Conservation (phyloP, 257 asterid genomes). For the Nicotiana paniculata region DNA sequence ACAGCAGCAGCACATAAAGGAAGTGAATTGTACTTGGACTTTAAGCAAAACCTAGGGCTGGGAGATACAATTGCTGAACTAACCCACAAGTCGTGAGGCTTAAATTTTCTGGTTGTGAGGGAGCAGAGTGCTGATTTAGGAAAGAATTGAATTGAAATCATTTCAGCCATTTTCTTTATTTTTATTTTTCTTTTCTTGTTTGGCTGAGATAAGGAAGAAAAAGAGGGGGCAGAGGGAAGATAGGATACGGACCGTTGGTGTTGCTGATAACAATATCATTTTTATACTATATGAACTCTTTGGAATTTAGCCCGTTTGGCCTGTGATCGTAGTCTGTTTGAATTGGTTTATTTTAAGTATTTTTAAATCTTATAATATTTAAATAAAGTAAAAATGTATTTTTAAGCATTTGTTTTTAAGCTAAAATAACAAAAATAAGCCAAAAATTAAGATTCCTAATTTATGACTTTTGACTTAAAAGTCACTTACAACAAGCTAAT, state of each 20-base stretch:
- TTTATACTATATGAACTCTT: too few relatives aligned
- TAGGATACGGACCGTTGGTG: neutral
- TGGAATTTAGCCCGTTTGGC: too few relatives aligned
- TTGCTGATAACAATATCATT: neutral
- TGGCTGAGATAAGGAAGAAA: neutral
- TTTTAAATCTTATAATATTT: too few relatives aligned
- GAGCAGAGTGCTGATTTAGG: neutral
- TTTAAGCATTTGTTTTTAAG: too few relatives aligned
- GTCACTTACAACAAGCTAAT: too few relatives aligned
- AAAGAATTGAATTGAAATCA: neutral
- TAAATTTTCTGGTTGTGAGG: neutral
- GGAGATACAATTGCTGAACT: neutral
- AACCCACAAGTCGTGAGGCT: neutral
- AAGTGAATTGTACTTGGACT: neutral
- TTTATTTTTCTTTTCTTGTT: neutral
- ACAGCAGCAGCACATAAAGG: constrained; percentile 1
- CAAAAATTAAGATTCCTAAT: too few relatives aligned
- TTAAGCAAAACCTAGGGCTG: neutral
- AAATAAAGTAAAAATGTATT: too few relatives aligned
- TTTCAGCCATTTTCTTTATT: neutral
- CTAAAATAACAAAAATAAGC: too few relatives aligned
- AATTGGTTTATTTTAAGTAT: too few relatives aligned
- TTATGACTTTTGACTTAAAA: too few relatives aligned
- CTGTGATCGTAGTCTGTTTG: too few relatives aligned
- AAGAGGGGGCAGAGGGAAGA: neutral